phyloP scores from a whole-genome alignment of 2,329 filamentous ascomycete species.

The Fusarium sp. region DNA sequence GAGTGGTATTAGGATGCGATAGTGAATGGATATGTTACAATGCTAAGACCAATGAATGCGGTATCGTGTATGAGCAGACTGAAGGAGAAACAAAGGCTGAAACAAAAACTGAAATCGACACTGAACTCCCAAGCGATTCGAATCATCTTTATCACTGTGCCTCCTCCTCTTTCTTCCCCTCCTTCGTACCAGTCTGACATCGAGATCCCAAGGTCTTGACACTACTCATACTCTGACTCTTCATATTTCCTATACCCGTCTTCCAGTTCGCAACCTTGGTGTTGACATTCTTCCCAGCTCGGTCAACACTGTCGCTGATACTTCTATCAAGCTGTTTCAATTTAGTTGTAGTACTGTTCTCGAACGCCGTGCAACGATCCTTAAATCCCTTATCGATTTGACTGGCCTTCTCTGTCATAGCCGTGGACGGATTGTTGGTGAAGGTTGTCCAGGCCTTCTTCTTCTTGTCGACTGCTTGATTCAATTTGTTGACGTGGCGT shows the following conservation, averaged over 20 bases:
- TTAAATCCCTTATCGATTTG: slow-evolving; percentile 10
- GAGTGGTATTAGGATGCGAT: slow-evolving; percentile 21
- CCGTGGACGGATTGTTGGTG: slow-evolving; percentile 7
- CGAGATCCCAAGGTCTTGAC: slow-evolving; percentile 4
- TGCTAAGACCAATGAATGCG: not conserved
- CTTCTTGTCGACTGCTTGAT: slow-evolving; percentile 24
- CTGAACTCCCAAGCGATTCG: not conserved
- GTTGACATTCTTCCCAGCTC: slow-evolving; percentile 2
- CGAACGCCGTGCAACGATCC: slow-evolving; percentile 5
- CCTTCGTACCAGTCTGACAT: not conserved
- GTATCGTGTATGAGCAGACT: not conserved
- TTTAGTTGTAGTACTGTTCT: not conserved
- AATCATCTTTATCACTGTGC: not conserved
- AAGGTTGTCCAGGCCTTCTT: slow-evolving; percentile 26
- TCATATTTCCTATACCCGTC: not conserved
- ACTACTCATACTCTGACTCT: slow-evolving; percentile 4
- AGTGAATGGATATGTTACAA: not conserved
- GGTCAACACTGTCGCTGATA: not conserved
- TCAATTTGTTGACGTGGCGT: slow-evolving; percentile 8
- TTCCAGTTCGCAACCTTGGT: slow-evolving; percentile 1
- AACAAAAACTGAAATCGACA: too few species aligned
- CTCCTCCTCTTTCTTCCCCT: not conserved
- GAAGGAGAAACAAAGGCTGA: not conserved
- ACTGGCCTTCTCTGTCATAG: slow-evolving; percentile 4
- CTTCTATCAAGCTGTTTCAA: slow-evolving; percentile 8